Evolutionary conservation across 1,284 basidiomycete species (phyloP).

Genomic region (Entoloma clypeatum): DNA sequence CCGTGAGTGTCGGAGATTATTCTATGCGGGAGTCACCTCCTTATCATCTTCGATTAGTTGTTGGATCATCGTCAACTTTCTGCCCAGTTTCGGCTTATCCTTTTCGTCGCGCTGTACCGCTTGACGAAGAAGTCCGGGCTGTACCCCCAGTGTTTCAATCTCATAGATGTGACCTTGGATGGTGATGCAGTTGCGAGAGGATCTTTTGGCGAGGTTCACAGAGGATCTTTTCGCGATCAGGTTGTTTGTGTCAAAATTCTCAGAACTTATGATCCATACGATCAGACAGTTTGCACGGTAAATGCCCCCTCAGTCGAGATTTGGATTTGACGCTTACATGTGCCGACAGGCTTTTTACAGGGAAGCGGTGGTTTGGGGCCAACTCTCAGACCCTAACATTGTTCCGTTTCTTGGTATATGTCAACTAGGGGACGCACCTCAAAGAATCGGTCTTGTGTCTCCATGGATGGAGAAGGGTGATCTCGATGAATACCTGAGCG

Average conservation of each 20-base stretch:
- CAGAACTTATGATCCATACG: conserved; percentile 8
- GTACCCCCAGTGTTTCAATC: conserved; percentile 6
- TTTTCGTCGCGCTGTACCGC: conserved; percentile 8
- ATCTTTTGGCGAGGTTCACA: conserved; percentile 10
- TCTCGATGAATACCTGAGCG: conserved; percentile 9
- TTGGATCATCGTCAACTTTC: neutral
- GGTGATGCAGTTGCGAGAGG: conserved; percentile 9
- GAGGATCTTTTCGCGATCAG: conserved; percentile 2
- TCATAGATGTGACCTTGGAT: conserved; percentile 5
- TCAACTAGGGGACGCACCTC: conserved; percentile 6
- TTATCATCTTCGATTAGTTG: conserved; percentile 4
- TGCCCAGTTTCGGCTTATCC: neutral
- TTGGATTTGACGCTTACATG: too few species aligned
- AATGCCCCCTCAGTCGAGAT: too few species aligned
- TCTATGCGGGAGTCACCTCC: neutral
- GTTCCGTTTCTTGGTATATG: conserved; percentile 13
- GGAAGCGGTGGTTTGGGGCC: conserved; percentile 15
- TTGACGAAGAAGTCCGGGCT: conserved; percentile 11
- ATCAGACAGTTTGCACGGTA: too few species aligned
- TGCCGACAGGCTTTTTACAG: conserved; percentile 10
- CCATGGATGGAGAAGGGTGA: conserved; percentile 15
- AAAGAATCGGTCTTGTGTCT: conserved; percentile 12
- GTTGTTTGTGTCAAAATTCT: conserved; percentile 9
- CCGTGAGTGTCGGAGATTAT: neutral
- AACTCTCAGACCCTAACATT: conserved; percentile 11